phyloP scores from a whole-genome alignment of 176 grass and related monocot species.

The Rhynchospora tenuis region DNA sequence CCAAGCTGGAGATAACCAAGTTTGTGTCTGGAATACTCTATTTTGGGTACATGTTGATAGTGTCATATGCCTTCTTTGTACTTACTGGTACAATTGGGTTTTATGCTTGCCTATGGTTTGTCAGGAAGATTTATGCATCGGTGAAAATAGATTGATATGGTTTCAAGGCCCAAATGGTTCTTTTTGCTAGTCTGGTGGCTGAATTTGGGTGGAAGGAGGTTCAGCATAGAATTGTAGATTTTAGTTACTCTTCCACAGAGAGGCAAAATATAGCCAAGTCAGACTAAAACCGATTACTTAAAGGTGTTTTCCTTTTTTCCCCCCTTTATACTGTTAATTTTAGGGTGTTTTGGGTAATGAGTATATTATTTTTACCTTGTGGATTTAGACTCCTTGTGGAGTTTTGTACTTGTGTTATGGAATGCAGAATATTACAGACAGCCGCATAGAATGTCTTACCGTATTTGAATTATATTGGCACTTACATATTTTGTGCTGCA shows the following conservation, averaged over 20 bases:
- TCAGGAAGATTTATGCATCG: conserved; percentile 41
- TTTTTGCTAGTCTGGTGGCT: conserved; percentile 12
- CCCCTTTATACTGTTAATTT: background rate
- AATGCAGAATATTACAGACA: conserved; percentile 6
- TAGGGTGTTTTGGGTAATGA: background rate
- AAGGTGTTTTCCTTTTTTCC: background rate
- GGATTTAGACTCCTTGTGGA: background rate
- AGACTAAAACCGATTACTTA: background rate
- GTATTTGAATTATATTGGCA: background rate
- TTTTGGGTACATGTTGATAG: conserved; percentile 48
- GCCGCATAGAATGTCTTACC: background rate
- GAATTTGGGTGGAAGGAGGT: conserved; percentile 14
- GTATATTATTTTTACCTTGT: conserved; percentile 5
- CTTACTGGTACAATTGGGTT: conserved; percentile 46
- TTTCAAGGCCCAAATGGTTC: background rate
- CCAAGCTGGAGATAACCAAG: conserved; percentile 50
- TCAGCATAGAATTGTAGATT: conserved; percentile 14
- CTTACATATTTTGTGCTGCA: background rate
- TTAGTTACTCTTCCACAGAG: conserved; percentile 6
- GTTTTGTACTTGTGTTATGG: background rate
- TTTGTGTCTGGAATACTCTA: conserved; percentile 43
- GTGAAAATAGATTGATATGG: conserved; percentile 45
- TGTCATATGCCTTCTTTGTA: conserved; percentile 47
- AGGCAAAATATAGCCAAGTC: conserved; percentile 5
- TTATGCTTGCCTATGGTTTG: conserved; percentile 46